phyloP scores from a whole-genome alignment of 805 yeast genomes.

The Pachysolen tannophilus region DNA sequence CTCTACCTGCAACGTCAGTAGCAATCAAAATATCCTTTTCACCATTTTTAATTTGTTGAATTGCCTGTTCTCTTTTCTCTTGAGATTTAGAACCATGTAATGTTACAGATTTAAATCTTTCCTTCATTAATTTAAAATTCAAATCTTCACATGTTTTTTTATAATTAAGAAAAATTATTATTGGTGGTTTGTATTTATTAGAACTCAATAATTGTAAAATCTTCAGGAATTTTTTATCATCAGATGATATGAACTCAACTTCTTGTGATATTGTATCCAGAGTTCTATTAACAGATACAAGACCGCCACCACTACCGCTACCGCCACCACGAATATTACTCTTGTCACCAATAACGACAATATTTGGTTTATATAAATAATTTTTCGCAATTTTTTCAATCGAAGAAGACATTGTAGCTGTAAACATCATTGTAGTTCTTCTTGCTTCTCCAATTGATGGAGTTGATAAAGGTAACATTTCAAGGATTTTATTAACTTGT shows the following conservation, averaged over 20 bases:
- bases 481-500: constrained; percentile 56
- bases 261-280: constrained; percentile 64
- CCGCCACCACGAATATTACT: no score
- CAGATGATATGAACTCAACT: constrained; percentile 42
- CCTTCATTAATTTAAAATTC: constrained; percentile 37
- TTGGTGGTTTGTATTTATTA: constrained; percentile 37
- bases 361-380: constrained; percentile 55
- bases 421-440: constrained; percentile 79
- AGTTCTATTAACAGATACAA: no score
- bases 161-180: constrained; percentile 77
- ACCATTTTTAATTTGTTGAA: constrained; percentile 49
- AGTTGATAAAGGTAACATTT: constrained; percentile 39
- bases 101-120: constrained; percentile 44
- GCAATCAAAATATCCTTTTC: constrained; percentile 65
- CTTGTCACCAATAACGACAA: constrained; percentile 58
- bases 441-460: constrained; percentile 17
- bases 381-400: constrained; percentile 60
- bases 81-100: constrained; percentile 88
- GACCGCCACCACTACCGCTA: no score
- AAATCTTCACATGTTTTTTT: constrained; percentile 67
- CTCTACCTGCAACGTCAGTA: constrained; percentile 94
- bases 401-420: constrained; percentile 83
- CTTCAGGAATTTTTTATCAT: constrained; percentile 35
- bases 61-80: constrained; percentile 74
- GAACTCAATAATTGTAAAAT: constrained; percentile 30